Evolutionary conservation across 768 basidiomycete species (phyloP).

Genomic region (Tricholoma hemisulphureum): DNA sequence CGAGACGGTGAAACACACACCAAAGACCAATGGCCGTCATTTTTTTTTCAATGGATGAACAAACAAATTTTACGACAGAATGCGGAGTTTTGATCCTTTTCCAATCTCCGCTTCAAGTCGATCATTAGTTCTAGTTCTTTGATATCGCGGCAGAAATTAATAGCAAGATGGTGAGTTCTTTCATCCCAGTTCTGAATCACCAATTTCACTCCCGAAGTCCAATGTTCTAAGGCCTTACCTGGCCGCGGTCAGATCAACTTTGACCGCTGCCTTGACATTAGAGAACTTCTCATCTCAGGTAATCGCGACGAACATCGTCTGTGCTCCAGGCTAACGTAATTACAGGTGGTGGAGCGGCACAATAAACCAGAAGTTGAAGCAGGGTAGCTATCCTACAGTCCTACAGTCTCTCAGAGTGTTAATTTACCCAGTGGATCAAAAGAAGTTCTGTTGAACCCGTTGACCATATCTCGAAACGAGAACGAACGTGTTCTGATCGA

Average conservation of each 20-base stretch:
- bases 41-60: conserved; percentile 15
- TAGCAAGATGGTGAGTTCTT: conserved; percentile 49
- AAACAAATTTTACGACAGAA: conserved; percentile 13
- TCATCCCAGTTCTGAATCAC: not conserved
- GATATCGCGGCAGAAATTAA: not conserved
- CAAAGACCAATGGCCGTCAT: conserved; percentile 71
- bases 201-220: conserved; percentile 53
- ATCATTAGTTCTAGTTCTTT: not conserved
- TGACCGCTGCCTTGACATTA: conserved; percentile 95
- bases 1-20: conserved; percentile 36
- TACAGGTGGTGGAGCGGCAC: conserved; percentile 91
- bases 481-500: conserved; percentile 97
- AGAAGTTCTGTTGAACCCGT: conserved; percentile 91
- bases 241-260: conserved; percentile 89
- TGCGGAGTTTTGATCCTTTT: conserved; percentile 8
- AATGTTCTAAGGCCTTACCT: conserved; percentile 96
- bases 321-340: conserved; percentile 13
- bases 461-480: conserved; percentile 95
- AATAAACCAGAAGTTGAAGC: conserved; percentile 97
- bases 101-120: conserved; percentile 47
- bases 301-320: conserved; percentile 14
- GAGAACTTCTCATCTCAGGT: conserved; percentile 99
- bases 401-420: conserved; percentile 5
- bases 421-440: conserved; percentile 67
- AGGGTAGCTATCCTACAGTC: conserved; percentile 42